phyloP scores from a whole-genome alignment of 345 rosid species.

The Jatropha curcas region DNA sequence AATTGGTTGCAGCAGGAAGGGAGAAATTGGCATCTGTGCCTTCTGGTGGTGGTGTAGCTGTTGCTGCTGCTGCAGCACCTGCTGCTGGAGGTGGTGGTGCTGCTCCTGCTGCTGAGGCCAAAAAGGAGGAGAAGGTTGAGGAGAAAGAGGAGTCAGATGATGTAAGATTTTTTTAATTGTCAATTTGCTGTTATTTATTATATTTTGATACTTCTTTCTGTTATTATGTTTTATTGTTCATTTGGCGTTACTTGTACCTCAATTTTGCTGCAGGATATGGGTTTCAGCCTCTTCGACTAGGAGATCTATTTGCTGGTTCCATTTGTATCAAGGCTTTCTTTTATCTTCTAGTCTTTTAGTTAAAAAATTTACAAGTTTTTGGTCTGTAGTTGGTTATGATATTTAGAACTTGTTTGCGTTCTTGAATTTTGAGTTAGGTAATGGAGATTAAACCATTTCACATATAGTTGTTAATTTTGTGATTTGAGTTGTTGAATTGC shows the following conservation, averaged over 20 bases:
- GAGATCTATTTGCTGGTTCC: slow-evolving; percentile 1
- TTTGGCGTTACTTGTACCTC: not conserved
- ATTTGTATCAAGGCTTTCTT: slow-evolving; percentile 8
- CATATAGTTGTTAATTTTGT: not conserved
- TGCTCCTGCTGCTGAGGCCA: slow-evolving; percentile 53
- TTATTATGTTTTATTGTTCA: not conserved
- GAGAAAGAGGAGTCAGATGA: slow-evolving; percentile 85
- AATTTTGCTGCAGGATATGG: slow-evolving; percentile 62
- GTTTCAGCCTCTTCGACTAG: slow-evolving; percentile 79
- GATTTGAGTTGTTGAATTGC: not conserved
- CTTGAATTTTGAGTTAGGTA: slow-evolving; percentile 28
- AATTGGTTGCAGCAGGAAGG: slow-evolving; percentile 66
- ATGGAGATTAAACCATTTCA: slow-evolving; percentile 15
- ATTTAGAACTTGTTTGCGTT: slow-evolving; percentile 14
- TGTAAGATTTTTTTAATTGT: slow-evolving; percentile 34
- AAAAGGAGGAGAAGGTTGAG: slow-evolving; percentile 73
- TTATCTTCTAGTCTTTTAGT: slow-evolving; percentile 11
- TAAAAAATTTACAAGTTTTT: slow-evolving; percentile 17
- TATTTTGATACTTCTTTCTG: too few relatives aligned
- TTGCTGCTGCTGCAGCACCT: slow-evolving; percentile 41
- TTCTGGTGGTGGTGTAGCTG: slow-evolving; percentile 62
- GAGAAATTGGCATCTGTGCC: slow-evolving; percentile 82
- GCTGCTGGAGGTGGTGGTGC: slow-evolving; percentile 46
- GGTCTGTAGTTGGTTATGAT: slow-evolving; percentile 30
- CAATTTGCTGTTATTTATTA: not conserved